phyloP scores from a whole-genome alignment of 2,329 filamentous ascomycete species.

The Coniella vitis region DNA sequence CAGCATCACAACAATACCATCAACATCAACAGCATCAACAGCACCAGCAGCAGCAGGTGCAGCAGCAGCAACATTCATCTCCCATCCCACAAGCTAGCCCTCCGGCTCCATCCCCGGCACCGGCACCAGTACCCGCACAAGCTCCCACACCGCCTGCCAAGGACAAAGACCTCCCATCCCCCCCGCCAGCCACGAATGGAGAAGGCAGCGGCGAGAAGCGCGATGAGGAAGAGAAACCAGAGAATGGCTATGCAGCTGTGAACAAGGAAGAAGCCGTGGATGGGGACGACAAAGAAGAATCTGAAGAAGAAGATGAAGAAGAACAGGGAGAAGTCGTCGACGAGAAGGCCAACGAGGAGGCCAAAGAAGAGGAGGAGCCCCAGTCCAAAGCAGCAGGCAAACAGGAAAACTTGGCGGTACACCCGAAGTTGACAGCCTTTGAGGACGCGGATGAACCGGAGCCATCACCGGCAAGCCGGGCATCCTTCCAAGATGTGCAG shows the following conservation, averaged over 20 bases:
- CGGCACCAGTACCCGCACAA: slow-evolving; percentile 14
- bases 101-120: slow-evolving; percentile 9
- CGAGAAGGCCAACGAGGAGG: slow-evolving; percentile 28
- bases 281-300: slow-evolving; percentile 20
- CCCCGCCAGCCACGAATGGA: slow-evolving; percentile 16
- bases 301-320: slow-evolving; percentile 22
- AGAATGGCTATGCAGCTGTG: slow-evolving; percentile 16
- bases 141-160: slow-evolving; percentile 17
- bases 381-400: slow-evolving; percentile 51
- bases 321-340: slow-evolving; percentile 27
- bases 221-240: slow-evolving; percentile 18
- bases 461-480: slow-evolving; percentile 44
- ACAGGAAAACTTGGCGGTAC: slow-evolving; percentile 45
- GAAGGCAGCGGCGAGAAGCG: slow-evolving; percentile 19
- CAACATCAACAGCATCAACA: slow-evolving; percentile 22
- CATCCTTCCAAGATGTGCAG: slow-evolving; percentile 59
- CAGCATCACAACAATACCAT: slow-evolving; percentile 18
- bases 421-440: slow-evolving; percentile 28
- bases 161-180: slow-evolving; percentile 29
- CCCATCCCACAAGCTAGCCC: neutral
- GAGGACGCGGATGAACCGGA: slow-evolving; percentile 34
- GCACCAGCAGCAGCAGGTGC: slow-evolving; percentile 22
- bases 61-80: slow-evolving; percentile 14
- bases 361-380: slow-evolving; percentile 48
- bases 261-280: slow-evolving; percentile 25